phyloP scores from a whole-genome alignment of 176 grass and related monocot genomes.

The barley (Hordeum vulgare) region MorexV3_pseudomolecules_assembly NC_058522.1:475102797-475103296 shows the following conservation, averaged over 20 bases:
- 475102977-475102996: background rate
- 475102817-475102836: background rate
- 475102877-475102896: background rate
- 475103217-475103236: too few species aligned
- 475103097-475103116: background rate
- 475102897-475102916: background rate
- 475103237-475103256: too few species aligned
- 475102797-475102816: background rate
- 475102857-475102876: background rate
- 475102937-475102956: background rate
- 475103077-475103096: background rate
- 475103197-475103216: too few species aligned
- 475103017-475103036: background rate
- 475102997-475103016: background rate
- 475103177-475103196: too few species aligned
- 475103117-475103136: background rate
- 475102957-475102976: background rate
- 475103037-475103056: background rate
- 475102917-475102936: background rate
- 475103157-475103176: background rate
- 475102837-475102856: background rate
- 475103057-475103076: background rate
- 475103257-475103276: too few species aligned
- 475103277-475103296: too few species aligned
- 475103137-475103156: background rate